Percentiles rank a stretch among this genome's conserved stretches.
Conservation (phyloP, 768 basidiomycete species). For the Podaxis sp. region DNA sequence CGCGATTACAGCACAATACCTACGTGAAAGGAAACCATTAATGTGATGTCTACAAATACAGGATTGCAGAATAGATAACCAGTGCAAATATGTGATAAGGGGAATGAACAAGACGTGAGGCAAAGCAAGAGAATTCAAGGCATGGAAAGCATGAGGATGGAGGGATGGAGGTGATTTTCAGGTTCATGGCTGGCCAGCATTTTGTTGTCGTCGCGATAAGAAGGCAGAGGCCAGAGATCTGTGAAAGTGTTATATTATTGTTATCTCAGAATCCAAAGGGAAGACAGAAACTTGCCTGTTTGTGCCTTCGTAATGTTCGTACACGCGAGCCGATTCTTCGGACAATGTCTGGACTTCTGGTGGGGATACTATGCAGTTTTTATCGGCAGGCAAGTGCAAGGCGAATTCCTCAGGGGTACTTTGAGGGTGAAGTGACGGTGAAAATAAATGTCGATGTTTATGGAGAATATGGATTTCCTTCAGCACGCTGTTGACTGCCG, state of each 20-base stretch:
- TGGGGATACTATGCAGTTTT: background rate
- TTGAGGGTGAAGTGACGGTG: constrained; percentile 21
- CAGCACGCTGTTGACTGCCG: constrained; percentile 61
- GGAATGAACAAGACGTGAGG: background rate
- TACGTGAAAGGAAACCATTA: constrained; percentile 1
- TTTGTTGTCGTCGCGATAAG: constrained; percentile 56
- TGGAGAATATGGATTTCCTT: constrained; percentile 70
- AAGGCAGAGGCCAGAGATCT: constrained; percentile 68
- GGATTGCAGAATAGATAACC: constrained; percentile 10
- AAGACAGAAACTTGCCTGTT: constrained; percentile 49
- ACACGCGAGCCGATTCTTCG: constrained; percentile 47
- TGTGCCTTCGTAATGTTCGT: constrained; percentile 57
- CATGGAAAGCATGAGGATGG: background rate
- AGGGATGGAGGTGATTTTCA: constrained; percentile 7
- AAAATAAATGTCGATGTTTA: constrained; percentile 58
- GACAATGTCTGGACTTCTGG: constrained; percentile 5
- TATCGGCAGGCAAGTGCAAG: constrained; percentile 7
- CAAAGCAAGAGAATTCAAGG: background rate
- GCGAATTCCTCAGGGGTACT: constrained; percentile 1
- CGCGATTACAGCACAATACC: background rate
- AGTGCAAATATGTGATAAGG: constrained; percentile 17
- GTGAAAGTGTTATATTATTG: background rate
- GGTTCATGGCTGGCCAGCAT: constrained; percentile 19
- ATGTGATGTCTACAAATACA: constrained; percentile 14
- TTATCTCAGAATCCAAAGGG: background rate